Conservation (phyloP, 768 basidiomycete genomes). For the Leucogyrophana mollusca region DNA sequence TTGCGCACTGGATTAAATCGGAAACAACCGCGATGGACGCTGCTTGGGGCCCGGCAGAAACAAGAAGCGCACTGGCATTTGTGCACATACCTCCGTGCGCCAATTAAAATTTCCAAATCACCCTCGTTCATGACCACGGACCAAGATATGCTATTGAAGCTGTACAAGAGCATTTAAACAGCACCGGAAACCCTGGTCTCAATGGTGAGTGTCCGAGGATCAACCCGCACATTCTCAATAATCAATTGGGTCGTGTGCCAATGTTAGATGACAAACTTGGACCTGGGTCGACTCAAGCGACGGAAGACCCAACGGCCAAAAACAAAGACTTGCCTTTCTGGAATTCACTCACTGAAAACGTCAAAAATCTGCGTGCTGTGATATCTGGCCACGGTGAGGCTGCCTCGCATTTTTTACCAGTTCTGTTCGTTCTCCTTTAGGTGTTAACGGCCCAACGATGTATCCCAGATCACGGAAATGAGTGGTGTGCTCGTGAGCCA, state of each 20-base stretch:
- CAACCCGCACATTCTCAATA: background rate
- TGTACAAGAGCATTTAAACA: slow-evolving; percentile 34
- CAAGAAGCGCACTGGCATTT: slow-evolving; percentile 61
- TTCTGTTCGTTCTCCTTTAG: slow-evolving; percentile 7
- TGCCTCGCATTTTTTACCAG: background rate
- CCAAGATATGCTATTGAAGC: slow-evolving; percentile 30
- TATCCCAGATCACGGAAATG: slow-evolving; percentile 66
- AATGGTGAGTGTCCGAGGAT: slow-evolving; percentile 30
- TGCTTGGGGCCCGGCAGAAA: slow-evolving; percentile 55
- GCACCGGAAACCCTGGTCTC: slow-evolving; percentile 39
- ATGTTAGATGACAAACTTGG: slow-evolving; percentile 49
- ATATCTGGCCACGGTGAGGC: slow-evolving; percentile 67
- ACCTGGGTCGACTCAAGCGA: slow-evolving; percentile 58
- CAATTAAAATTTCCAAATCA: background rate
- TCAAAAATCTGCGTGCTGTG: slow-evolving; percentile 66
- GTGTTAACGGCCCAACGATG: background rate
- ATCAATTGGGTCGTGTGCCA: background rate
- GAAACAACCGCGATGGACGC: slow-evolving; percentile 55
- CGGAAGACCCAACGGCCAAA: slow-evolving; percentile 30
- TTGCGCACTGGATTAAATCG: slow-evolving; percentile 57
- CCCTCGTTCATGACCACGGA: background rate
- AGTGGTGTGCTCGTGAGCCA: slow-evolving; percentile 74
- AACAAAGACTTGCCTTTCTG: slow-evolving; percentile 63
- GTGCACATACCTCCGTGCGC: slow-evolving; percentile 76
- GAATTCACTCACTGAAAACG: slow-evolving; percentile 51